These are phyloP conservation scores for Jamesozyma jinghongensis DNA, from an alignment of 805 yeast genomes.

Conservation along the genomic window DNA sequence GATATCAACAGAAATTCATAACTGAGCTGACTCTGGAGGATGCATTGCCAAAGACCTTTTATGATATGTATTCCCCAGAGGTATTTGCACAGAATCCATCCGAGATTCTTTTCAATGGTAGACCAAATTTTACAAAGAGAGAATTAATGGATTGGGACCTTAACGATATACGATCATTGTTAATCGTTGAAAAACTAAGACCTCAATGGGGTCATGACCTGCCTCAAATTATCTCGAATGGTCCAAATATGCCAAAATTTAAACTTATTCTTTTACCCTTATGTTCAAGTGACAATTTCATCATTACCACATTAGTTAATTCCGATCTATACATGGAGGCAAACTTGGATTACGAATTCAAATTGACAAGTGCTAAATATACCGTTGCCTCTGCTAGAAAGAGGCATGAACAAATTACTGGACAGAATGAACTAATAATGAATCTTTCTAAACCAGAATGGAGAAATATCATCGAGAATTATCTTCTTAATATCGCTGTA, in stretches of 20 bases:
- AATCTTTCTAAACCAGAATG: slow-evolving; percentile 50
- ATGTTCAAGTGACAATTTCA: slow-evolving; percentile 39
- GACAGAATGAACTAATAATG: slow-evolving; percentile 22
- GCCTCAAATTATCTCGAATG: slow-evolving; percentile 33
- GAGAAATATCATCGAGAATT: slow-evolving; percentile 68
- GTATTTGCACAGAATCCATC: slow-evolving; percentile 35
- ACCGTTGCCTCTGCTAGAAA: slow-evolving; percentile 50
- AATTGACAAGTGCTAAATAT: slow-evolving; percentile 50
- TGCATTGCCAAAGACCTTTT: slow-evolving; percentile 43
- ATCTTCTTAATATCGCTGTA: slow-evolving; percentile 51
- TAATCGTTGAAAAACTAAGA: slow-evolving; percentile 41
- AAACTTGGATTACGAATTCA: slow-evolving; percentile 44
- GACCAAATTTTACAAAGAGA: slow-evolving; percentile 56
- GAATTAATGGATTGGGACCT: slow-evolving; percentile 61
- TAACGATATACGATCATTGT: slow-evolving; percentile 57
- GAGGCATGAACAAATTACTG: slow-evolving; percentile 35
- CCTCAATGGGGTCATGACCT: slow-evolving; percentile 50
- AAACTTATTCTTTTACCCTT: slow-evolving; percentile 45
- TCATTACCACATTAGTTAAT: slow-evolving; percentile 41
- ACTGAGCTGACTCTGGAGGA: slow-evolving; percentile 34
- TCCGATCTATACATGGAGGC: slow-evolving; percentile 63
- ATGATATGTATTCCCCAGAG: slow-evolving; percentile 52
- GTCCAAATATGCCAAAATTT: slow-evolving; percentile 31
- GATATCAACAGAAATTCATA: slow-evolving; percentile 9
- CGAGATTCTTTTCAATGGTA: slow-evolving; percentile 40